A percentile compares a stretch with the other conserved stretches of the same genome.
Evolutionary conservation across 2,329 filamentous ascomycete genomes (phyloP).

Genomic region (Leptographium procerum): DNA sequence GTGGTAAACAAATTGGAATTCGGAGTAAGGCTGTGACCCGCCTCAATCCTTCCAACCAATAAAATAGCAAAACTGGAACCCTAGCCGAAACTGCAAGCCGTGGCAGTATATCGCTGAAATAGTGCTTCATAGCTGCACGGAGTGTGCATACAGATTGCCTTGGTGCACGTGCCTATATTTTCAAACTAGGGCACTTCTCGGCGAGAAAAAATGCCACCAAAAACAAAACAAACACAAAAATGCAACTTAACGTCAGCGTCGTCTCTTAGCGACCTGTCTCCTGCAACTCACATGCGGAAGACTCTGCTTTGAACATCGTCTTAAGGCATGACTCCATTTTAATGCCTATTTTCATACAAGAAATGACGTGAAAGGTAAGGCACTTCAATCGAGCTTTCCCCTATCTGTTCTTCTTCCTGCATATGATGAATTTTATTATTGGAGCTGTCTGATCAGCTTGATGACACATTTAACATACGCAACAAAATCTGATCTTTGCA

Average conservation of each 20-base stretch:
- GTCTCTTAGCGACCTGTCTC: background rate
- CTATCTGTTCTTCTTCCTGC: background rate
- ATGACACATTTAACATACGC: constrained; percentile 36
- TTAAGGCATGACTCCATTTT: background rate
- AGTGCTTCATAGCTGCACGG: no score
- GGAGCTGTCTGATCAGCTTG: constrained; percentile 60
- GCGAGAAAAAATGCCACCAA: no score
- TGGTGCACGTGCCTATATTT: no score
- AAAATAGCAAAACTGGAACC: no score
- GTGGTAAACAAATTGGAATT: no score
- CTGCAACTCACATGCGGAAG: background rate
- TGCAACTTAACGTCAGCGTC: background rate
- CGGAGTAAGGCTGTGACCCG: no score
- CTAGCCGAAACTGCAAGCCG: no score
- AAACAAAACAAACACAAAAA: background rate
- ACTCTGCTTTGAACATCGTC: background rate
- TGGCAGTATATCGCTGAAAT: no score
- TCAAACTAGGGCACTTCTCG: no score
- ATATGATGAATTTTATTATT: constrained; percentile 49
- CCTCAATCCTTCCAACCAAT: no score
- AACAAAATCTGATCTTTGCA: constrained; percentile 14
- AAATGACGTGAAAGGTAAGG: constrained; percentile 4
- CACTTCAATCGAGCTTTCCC: background rate
- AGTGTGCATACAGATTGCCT: no score
- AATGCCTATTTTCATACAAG: background rate